A percentile compares a stretch with the other conserved stretches of the same genome.
These are phyloP conservation scores for Tylopilus intermedius DNA, from an alignment of 768 basidiomycete genomes.

Conservation along the genomic window DNA sequence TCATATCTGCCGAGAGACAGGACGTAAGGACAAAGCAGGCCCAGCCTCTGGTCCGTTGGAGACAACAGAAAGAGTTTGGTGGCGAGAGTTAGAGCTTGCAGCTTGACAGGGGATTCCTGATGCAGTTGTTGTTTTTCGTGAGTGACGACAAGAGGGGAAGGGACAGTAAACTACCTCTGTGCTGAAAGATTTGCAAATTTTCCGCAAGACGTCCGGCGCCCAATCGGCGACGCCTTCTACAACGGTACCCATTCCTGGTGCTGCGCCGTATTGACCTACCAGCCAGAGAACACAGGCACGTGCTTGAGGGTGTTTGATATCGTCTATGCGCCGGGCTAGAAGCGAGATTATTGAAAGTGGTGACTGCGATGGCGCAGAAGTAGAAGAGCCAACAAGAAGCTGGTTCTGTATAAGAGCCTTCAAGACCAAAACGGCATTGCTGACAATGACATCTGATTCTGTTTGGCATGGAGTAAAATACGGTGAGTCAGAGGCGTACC, in stretches of 20 bases:
- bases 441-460: constrained; percentile 66
- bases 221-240: constrained; percentile 64
- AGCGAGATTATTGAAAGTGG: constrained; percentile 70
- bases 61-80: constrained; percentile 76
- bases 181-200: constrained; percentile 65
- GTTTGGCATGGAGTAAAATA: constrained; percentile 3
- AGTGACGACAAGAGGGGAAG: not conserved
- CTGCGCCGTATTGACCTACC: constrained; percentile 78
- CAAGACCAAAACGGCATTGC: constrained; percentile 77
- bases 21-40: constrained; percentile 63
- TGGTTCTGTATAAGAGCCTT: constrained; percentile 78
- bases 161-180: constrained; percentile 51
- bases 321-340: constrained; percentile 73
- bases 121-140: not conserved
- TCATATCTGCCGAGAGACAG: constrained; percentile 87
- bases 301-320: constrained; percentile 74
- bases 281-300: constrained; percentile 90
- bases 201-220: constrained; percentile 89
- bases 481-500: constrained; percentile 41
- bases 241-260: constrained; percentile 28
- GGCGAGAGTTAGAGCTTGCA: constrained; percentile 81
- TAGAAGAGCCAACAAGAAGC: constrained; percentile 35
- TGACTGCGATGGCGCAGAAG: constrained; percentile 27
- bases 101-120: constrained; percentile 65
- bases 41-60: constrained; percentile 46